Evolutionary conservation across 1,284 basidiomycete species (phyloP).

Genomic region (Apiotrichum gracile): DNA sequence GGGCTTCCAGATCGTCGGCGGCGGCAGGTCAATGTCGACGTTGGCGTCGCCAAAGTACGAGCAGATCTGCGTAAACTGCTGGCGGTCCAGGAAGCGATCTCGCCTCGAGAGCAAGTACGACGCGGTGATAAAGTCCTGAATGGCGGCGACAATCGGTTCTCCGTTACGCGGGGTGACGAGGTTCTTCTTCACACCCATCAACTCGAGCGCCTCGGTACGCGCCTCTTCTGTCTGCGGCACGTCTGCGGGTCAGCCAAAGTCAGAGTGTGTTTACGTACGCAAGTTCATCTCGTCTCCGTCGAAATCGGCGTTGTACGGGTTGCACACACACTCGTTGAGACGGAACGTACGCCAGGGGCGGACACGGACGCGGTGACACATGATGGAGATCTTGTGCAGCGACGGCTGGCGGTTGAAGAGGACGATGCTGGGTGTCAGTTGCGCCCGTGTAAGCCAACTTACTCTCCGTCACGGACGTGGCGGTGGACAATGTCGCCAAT

Average conservation of each 20-base stretch:
- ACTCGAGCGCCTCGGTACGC: slow-evolving; percentile 89
- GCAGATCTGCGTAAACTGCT: slow-evolving; percentile 94
- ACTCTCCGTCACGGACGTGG: slow-evolving; percentile 89
- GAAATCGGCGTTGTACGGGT: slow-evolving; percentile 99
- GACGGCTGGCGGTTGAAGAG: slow-evolving; percentile 99
- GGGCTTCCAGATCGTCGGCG: slow-evolving; percentile 92
- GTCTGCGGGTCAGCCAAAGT: slow-evolving; percentile 53
- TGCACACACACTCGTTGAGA: slow-evolving; percentile 98
- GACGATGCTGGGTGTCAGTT: slow-evolving; percentile 55
- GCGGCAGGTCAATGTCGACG: slow-evolving; percentile 89
- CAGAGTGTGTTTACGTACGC: slow-evolving; percentile 57
- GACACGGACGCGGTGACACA: slow-evolving; percentile 89
- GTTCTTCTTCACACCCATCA: slow-evolving; percentile 98
- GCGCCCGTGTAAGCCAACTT: too few relatives aligned
- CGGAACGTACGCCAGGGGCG: slow-evolving; percentile 97
- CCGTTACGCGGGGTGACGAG: slow-evolving; percentile 95
- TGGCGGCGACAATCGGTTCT: slow-evolving; percentile 97
- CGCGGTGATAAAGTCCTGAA: slow-evolving; percentile 97
- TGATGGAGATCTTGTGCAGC: slow-evolving; percentile 97
- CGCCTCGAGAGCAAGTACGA: slow-evolving; percentile 90
- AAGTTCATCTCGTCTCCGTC: slow-evolving; percentile 99
- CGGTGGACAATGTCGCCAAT: slow-evolving; percentile 47
- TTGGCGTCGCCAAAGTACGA: slow-evolving; percentile 90
- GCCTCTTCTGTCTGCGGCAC: slow-evolving; percentile 99
- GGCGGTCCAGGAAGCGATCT: slow-evolving; percentile 89